Base-by-base conservation (phyloP, 768 basidiomycete species). In the Cubamyces sp. region DNA sequence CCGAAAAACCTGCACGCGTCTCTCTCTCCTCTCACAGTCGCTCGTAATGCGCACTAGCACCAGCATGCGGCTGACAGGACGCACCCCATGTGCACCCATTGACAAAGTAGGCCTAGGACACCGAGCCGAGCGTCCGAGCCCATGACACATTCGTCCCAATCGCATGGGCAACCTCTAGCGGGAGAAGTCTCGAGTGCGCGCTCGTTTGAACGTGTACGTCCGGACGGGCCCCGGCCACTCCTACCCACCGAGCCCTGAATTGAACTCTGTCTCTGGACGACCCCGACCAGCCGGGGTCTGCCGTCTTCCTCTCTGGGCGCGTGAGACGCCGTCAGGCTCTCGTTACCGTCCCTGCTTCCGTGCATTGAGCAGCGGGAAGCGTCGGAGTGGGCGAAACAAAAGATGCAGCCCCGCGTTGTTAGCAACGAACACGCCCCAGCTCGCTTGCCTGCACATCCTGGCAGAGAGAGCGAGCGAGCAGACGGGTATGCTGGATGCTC, bases 401-500 rank as follows among this genome's bases (percentile, higher is more conserved):
- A 51, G 41, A 45, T 21, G 57, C 40, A 18, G 30, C 9, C 1
- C 34, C 23, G 2, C 14, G 15, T 43, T 50, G 50, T 16, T 49
- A 49, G 49, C 57, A 45, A 58, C 49, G 26, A 51, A 51, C 49
- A 51, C 11, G 49, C 23, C 41, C 26, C 21, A 14, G n/a, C 26
- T 59, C 49, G 49, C 49, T 59, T 43, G 39, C 49, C 5, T n/a
- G 41, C 28, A 26, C n/a, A n/a, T n/a, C n/a, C n/a, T n/a, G n/a
- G n/a, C n/a, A n/a, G n/a, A n/a, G n/a, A n/a, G n/a, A n/a, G n/a
- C n/a, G n/a, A n/a, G 8, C 19, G 25, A 26, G 46, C 26, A 14
- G 26, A 21, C 18, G 14, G 40, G 37, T 7, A 7, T 14, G 1
- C 46, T 23, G 41, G 41, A 41, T 49, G 49, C 51, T 34, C 49